These are phyloP conservation scores for Zarea fungicola DNA, from an alignment of 2,329 filamentous ascomycete genomes.

Conservation along the genomic window DNA sequence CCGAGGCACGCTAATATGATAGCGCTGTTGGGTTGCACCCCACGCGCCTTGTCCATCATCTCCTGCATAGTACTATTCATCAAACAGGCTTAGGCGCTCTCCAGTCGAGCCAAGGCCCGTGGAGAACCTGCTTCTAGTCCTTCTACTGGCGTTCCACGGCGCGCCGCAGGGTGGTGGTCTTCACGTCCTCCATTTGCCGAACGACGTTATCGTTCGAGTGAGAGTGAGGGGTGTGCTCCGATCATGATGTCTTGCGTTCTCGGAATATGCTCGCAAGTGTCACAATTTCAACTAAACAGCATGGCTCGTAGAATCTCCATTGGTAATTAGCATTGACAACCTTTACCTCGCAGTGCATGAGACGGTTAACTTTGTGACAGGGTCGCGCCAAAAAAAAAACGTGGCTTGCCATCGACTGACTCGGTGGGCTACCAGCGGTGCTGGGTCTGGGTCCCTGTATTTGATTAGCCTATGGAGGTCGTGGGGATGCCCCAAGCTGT, in stretches of 20 bases:
- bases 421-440: neutral
- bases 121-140: conserved; percentile 9
- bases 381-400: conserved; percentile 6
- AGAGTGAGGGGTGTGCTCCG: too few relatives aligned
- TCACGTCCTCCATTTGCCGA: neutral
- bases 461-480: too few relatives aligned
- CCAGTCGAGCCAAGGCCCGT: neutral
- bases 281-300: too few relatives aligned
- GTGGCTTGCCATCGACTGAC: conserved; percentile 9
- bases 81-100: conserved; percentile 5
- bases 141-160: conserved; percentile 2
- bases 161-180: neutral
- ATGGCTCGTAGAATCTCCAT: too few relatives aligned
- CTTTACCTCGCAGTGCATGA: neutral
- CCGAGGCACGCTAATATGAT: neutral
- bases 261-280: neutral
- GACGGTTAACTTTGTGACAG: neutral
- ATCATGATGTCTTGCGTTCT: too few relatives aligned
- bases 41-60: conserved; percentile 1
- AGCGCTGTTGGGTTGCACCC: neutral
- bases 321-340: too few relatives aligned
- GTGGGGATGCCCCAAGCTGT: too few relatives aligned
- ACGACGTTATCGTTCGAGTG: too few relatives aligned
- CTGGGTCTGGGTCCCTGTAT: too few relatives aligned
- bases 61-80: conserved; percentile 4